These are phyloP conservation scores for Verticillium albo-atrum DNA, from an alignment of 2,329 filamentous ascomycete species.

Conservation along the genomic window DNA sequence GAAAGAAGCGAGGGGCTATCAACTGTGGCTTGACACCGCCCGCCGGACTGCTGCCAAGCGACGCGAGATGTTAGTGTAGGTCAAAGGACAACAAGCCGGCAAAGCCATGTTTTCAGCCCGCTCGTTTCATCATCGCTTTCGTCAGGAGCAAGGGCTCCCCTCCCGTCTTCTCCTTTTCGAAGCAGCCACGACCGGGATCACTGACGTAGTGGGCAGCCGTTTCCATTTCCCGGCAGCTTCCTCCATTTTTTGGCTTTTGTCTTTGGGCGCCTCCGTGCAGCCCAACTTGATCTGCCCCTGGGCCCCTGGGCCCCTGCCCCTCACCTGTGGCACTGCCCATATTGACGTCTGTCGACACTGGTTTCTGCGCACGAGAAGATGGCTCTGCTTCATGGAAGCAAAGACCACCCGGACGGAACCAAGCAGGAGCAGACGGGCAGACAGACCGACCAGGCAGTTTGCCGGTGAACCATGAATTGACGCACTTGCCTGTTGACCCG, in stretches of 20 bases:
- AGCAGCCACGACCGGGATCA: neutral
- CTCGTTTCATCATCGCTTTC: conserved; percentile 2
- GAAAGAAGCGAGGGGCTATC: neutral
- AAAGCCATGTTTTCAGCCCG: neutral
- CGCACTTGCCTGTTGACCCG: neutral
- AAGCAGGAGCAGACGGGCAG: neutral
- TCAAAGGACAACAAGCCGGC: neutral
- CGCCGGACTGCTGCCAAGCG: neutral
- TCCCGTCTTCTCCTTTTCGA: neutral
- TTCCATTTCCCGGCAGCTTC: neutral
- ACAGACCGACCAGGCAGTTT: too few species aligned
- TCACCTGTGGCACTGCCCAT: too few species aligned
- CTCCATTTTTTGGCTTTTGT: too few species aligned
- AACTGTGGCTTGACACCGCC: neutral
- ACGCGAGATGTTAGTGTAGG: neutral
- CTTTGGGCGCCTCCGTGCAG: too few species aligned
- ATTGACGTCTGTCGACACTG: too few species aligned
- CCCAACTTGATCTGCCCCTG: too few species aligned
- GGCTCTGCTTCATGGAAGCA: too few species aligned
- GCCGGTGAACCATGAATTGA: too few species aligned
- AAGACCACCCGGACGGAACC: too few species aligned
- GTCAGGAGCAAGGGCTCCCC: neutral
- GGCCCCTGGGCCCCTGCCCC: too few species aligned
- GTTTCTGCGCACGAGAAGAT: too few species aligned
- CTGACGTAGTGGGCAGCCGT: neutral